Base-by-base conservation (phyloP, 2,329 filamentous ascomycete genomes). In the Epichloe gansuensis region DNA sequence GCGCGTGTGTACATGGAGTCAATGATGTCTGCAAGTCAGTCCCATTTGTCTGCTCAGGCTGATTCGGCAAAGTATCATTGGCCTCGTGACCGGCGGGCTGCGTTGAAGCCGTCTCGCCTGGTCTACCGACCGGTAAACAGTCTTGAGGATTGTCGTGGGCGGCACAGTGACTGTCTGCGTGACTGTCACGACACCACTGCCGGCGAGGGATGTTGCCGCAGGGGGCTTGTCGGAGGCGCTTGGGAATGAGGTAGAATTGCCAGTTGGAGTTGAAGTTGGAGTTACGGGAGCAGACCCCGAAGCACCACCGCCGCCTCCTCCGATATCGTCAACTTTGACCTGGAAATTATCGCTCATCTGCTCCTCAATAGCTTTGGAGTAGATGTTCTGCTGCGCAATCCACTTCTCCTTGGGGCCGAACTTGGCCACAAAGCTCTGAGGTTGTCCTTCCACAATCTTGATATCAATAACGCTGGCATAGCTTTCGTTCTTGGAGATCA, bases 331-430 rank as follows among this genome's bases (percentile, higher is more conserved):
- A 23, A 75, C 65, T 37, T 65, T 58, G 52, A 79, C 73, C 50
- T 72, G 64, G 58, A 72, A 78, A 60, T 70, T 68, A 55, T 65
- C 70, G 37, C 57, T 55, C 62, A 78, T 71, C 65, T 78, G 75
- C 4, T 60, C 60, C 54, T 69, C 60, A 56, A 78, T 71, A 45
- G 71, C 76, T 28, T 68, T 69, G 52, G 61, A 63, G 61, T 71
- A 71, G 51, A 72, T 64, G 59, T 74, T 65, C 53, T 71, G 68
- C 44, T 68, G 60, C 2, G 63, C 54, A 48, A 64, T 58, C 54
- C 68, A 76, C 48, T 54, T 43, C 46, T 56, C 47, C n/a, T 55
- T 57, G 50, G 34, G 34, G 54, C 57, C 50, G 45, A 60, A 52
- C 52, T 62, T 61, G 53, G 56, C 58, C 2, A 54, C 56, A 39